Conservation (phyloP, 768 basidiomycete genomes). For the Kondoa malvinella region DNA sequence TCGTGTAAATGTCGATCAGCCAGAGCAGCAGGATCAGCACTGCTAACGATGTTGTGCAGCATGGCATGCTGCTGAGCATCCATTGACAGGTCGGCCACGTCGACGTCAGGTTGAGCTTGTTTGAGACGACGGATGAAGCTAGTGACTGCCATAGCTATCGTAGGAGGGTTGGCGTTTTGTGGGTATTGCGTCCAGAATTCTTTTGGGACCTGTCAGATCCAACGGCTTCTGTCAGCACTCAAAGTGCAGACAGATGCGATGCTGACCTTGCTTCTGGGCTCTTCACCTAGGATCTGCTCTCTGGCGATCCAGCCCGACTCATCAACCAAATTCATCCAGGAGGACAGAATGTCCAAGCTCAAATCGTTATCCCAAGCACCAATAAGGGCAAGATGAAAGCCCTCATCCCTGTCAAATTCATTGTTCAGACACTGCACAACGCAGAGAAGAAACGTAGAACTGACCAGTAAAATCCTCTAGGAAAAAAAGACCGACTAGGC, state of each 20-base stretch:
- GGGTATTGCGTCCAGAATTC: conserved; percentile 91
- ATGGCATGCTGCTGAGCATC: not conserved
- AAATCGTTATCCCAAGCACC: conserved; percentile 87
- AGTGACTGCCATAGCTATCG: conserved; percentile 80
- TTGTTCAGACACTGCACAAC: conserved; percentile 10
- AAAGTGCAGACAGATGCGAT: not conserved
- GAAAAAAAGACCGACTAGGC: conserved; percentile 91
- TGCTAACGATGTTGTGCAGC: conserved; percentile 46
- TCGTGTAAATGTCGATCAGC: not conserved
- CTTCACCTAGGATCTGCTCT: conserved; percentile 91
- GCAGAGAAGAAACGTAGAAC: conserved; percentile 10
- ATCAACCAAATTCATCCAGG: conserved; percentile 81
- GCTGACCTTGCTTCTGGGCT: conserved; percentile 78
- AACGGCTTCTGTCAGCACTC: not conserved
- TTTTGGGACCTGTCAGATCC: conserved; percentile 55
- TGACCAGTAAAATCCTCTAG: conserved; percentile 90
- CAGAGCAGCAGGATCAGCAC: conserved; percentile 67
- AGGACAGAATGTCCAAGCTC: conserved; percentile 67
- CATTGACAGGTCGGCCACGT: conserved; percentile 8
- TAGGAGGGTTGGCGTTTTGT: conserved; percentile 85
- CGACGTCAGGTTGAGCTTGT: conserved; percentile 28
- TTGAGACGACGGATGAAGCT: conserved; percentile 63
- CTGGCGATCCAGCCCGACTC: conserved; percentile 89
- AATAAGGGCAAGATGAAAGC: conserved; percentile 82
- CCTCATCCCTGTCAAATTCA: conserved; percentile 60